These are phyloP conservation scores for Candida quercuum DNA, from an alignment of 805 yeast species.

Conservation along the genomic window DNA sequence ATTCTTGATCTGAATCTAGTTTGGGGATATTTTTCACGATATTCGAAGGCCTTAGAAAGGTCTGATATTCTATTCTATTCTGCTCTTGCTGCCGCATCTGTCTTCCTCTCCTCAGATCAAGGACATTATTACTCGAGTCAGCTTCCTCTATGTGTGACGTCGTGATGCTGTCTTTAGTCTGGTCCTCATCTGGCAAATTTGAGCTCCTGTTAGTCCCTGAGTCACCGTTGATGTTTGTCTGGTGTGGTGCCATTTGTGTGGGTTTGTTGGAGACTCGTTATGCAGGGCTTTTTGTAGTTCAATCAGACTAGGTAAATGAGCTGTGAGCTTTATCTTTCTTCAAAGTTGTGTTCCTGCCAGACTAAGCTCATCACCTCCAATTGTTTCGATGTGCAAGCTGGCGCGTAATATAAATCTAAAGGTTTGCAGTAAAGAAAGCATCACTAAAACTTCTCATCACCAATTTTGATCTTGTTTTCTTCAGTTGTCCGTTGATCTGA, in stretches of 20 bases:
- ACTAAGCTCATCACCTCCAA: no score
- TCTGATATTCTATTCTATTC: neutral
- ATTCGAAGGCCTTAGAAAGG: conserved; percentile 8
- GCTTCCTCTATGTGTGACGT: neutral
- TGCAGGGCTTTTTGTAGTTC: no score
- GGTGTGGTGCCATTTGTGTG: neutral
- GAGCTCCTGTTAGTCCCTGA: neutral
- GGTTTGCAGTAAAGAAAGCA: no score
- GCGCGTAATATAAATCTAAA: no score
- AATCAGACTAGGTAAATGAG: no score
- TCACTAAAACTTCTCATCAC: no score
- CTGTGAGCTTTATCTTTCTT: no score
- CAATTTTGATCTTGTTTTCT: no score
- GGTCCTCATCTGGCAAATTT: neutral
- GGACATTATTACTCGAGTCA: neutral
- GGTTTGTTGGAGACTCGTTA: no score
- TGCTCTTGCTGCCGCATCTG: neutral
- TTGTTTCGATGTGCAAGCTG: no score
- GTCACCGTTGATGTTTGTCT: neutral
- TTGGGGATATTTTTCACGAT: conserved; percentile 14
- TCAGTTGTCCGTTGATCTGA: no score
- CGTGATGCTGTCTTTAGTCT: neutral
- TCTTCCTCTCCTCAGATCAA: neutral
- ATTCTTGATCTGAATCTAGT: neutral
- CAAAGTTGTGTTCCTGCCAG: no score